Evolutionary conservation across 2,329 filamentous ascomycete genomes (phyloP).

Genomic region (Colletotrichum salicis): DNA sequence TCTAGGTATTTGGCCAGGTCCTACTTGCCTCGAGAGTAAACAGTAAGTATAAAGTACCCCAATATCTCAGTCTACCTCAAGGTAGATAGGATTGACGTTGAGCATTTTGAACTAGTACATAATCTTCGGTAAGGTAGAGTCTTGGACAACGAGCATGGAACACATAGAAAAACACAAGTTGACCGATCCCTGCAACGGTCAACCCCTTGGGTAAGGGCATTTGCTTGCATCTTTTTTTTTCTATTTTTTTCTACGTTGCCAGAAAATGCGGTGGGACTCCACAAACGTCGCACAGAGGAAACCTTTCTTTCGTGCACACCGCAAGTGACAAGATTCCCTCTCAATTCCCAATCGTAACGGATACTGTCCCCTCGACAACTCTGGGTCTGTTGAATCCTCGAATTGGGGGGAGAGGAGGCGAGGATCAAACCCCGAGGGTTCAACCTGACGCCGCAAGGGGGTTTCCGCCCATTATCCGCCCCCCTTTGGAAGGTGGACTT

Average conservation of each 20-base stretch:
- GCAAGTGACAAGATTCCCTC: not conserved
- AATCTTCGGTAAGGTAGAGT: not conserved
- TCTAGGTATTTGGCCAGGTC: not conserved
- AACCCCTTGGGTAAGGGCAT: not conserved
- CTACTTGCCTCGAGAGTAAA: too few species aligned
- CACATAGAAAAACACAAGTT: not conserved
- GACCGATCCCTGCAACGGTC: not conserved
- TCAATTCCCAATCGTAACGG: not conserved
- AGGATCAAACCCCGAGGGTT: slow-evolving; percentile 19
- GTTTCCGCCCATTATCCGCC: not conserved
- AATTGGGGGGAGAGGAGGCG: not conserved
- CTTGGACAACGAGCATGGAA: not conserved
- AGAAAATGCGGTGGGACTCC: slow-evolving; percentile 8
- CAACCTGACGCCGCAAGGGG: slow-evolving; percentile 20
- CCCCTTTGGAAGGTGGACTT: not conserved
- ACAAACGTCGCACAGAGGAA: not conserved
- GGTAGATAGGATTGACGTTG: not conserved
- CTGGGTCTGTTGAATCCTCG: not conserved
- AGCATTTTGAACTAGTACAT: not conserved
- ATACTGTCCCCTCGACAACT: not conserved
- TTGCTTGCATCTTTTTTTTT: not conserved
- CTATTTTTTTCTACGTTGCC: not conserved
- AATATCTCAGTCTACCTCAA: too few species aligned
- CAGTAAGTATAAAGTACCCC: too few species aligned
- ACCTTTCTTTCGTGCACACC: not conserved